Base-by-base conservation (phyloP, 345 rosid genomes). In the Dimocarpus longan region DNA sequence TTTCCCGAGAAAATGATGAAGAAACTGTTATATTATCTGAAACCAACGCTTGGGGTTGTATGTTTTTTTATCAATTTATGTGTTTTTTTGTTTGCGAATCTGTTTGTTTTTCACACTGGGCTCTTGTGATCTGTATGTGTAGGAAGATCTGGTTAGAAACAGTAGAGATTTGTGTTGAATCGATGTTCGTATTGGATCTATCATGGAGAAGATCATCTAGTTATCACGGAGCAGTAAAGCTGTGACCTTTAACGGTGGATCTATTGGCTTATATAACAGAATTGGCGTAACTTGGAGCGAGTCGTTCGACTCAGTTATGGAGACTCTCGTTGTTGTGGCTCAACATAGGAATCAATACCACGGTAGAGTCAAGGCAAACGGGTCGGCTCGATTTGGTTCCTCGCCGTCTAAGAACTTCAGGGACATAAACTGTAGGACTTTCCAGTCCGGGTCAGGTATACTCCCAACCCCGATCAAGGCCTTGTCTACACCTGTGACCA, bases 361-460 rank as follows among this genome's bases (percentile, higher is more conserved):
- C 80, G 74, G 82, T 68, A 82, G 85, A 85, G 78, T 87, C 50
- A 89, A 81, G 71, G 73, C 87, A 15, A 64, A 85, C 22, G 85
- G 82, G 11, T 77, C 88, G 65, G 93, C 76, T 57, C 78, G 88
- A 64, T 85, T 81, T 56, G 85, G 81, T 32, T 80, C 93, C 70
- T 90, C 90, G 32, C 92, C 94, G 21, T 86, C 95, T 15, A 80
- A 78, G 59, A 71, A 82, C 64, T 91, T 91, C 72, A 85, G 90
- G 73, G 94, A 86, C 73, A 84, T 94, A 57, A 93, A 85, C 73
- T 94, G 99, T 76, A 84, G 97, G 83, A 84, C 91, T 7, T 96
- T 90, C 70, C 91, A 92, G 26, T 91, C 93, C 52, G 91, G 94
- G 0, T 87, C 85, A 16, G 99, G 97, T 70, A 79, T 96, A 71